phyloP scores from a whole-genome alignment of 2,329 filamentous ascomycete genomes.

The Myriosclerotinia duriaeana region DNA sequence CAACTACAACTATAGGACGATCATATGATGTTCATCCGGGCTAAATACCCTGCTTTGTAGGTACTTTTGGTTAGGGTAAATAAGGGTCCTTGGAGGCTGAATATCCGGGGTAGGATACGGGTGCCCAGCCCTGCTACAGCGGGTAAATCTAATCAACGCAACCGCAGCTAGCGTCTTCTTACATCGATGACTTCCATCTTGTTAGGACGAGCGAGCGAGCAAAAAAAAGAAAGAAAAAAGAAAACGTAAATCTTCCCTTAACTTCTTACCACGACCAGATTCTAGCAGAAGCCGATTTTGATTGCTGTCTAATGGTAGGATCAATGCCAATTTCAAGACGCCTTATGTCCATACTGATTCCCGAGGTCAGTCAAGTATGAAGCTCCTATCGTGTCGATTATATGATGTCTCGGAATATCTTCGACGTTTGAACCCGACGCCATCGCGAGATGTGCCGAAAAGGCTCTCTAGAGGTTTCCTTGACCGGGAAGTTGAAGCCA shows the following conservation, averaged over 20 bases:
- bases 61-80: too few species aligned
- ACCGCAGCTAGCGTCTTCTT: neutral
- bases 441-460: neutral
- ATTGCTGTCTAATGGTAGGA: neutral
- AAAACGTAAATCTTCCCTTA: neutral
- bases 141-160: neutral
- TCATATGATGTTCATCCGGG: too few species aligned
- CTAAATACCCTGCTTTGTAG: too few species aligned
- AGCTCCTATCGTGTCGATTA: neutral
- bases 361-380: conserved; percentile 8
- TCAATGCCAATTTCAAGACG: neutral
- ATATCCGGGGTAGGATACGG: too few species aligned
- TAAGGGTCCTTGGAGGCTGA: too few species aligned
- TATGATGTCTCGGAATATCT: conserved; percentile 9
- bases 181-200: neutral
- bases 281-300: neutral
- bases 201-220: too few species aligned
- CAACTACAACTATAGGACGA: too few species aligned
- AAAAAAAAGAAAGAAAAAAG: too few species aligned
- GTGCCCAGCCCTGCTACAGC: too few species aligned
- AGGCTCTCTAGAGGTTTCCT: neutral
- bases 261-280: neutral
- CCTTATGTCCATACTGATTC: neutral
- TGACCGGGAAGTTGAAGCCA: neutral
- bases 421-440: neutral